Conservation (phyloP, 2,329 filamentous ascomycete species). For the Cladosporium sp. region DNA sequence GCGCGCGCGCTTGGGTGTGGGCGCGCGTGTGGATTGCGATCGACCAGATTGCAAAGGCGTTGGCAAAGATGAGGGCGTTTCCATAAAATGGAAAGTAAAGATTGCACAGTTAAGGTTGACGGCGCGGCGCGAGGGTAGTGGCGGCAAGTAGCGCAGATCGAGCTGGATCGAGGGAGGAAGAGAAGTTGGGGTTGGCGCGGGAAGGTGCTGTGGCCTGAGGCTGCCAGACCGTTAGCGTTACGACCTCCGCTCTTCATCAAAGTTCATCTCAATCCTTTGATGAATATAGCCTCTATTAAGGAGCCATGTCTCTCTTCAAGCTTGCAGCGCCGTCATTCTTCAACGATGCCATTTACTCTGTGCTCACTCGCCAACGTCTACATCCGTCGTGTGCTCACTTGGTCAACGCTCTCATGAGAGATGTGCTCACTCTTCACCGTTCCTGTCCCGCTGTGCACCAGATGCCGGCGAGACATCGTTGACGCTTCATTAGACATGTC, state of each 20-base stretch:
- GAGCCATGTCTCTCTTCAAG: slow-evolving; percentile 10
- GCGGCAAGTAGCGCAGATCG: too few relatives aligned
- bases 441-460: neutral
- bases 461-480: slow-evolving; percentile 11
- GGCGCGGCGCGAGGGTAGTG: neutral
- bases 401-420: neutral
- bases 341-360: neutral
- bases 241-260: too few relatives aligned
- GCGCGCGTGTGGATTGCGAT: slow-evolving; percentile 8
- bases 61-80: slow-evolving; percentile 12
- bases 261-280: slow-evolving; percentile 7
- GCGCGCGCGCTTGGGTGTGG: slow-evolving; percentile 5
- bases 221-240: too few relatives aligned
- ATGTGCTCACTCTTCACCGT: slow-evolving; percentile 12
- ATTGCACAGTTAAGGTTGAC: neutral
- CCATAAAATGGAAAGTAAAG: slow-evolving; percentile 9
- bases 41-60: slow-evolving; percentile 13
- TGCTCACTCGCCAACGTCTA: neutral
- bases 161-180: too few relatives aligned
- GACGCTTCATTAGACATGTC: slow-evolving; percentile 12
- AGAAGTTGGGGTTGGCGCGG: too few relatives aligned
- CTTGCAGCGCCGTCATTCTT: slow-evolving; percentile 8
- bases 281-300: slow-evolving; percentile 11
- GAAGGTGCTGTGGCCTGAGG: too few relatives aligned
- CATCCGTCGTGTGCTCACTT: neutral